Conservation (phyloP, 73 alveolate species). For the Uronychia setigera region DNA sequence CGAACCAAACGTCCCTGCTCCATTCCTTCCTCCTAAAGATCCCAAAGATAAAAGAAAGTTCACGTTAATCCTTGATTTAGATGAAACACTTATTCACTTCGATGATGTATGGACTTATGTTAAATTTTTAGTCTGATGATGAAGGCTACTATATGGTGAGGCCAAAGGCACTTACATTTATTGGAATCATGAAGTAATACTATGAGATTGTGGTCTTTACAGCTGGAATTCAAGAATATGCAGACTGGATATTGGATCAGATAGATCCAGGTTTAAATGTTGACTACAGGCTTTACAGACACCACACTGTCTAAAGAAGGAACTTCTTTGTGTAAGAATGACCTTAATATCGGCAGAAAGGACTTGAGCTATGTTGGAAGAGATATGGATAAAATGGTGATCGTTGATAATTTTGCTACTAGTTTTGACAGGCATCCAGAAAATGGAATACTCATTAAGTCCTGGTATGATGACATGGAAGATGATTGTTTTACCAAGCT, state of each 20-base stretch:
- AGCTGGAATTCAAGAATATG: conserved; percentile 67
- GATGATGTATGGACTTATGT: conserved; percentile 22
- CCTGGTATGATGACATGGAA: conserved; percentile 76
- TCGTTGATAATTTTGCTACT: conserved; percentile 61
- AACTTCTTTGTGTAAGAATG: conserved; percentile 38
- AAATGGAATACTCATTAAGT: conserved; percentile 79
- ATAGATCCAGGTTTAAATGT: conserved; percentile 61
- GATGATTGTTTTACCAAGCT: conserved; percentile 69
- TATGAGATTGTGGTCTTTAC: conserved; percentile 68
- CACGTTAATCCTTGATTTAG: conserved; percentile 39
- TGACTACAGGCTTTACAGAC: conserved; percentile 72
- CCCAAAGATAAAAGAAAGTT: conserved; percentile 11
- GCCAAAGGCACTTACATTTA: not conserved
- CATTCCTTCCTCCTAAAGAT: conserved; percentile 35
- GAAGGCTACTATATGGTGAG: conserved; percentile 2
- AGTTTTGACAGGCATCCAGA: conserved; percentile 70
- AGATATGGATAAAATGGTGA: conserved; percentile 54
- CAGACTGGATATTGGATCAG: conserved; percentile 70
- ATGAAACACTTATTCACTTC: conserved; percentile 49
- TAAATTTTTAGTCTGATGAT: not conserved
- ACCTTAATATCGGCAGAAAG: conserved; percentile 51
- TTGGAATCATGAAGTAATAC: conserved; percentile 22
- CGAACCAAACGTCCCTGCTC: not conserved
- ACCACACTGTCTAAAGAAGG: conserved; percentile 60
- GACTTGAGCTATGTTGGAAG: conserved; percentile 66